Evolutionary conservation across 129 eudicot species (phyloP), one percentile per base, ranked within the genome.

Genomic region (Apium graveolens): DNA sequence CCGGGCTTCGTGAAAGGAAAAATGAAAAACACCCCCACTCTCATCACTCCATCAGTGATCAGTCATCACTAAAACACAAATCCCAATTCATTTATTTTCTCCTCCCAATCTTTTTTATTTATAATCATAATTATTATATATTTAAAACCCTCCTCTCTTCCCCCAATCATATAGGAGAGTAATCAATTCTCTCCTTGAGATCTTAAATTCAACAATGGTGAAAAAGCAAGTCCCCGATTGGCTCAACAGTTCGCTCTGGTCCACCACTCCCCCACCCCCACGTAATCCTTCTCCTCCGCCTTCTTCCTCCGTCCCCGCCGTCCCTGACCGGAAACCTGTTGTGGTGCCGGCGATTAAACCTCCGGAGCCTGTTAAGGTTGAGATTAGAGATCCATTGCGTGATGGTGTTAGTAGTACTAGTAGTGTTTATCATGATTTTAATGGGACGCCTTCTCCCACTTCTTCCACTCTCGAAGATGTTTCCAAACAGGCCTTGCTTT

Each of bases 161-260:
- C 13, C 13, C 13, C 12, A 45, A 48, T 48, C 65, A 55, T n/a
- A n/a, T n/a, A n/a, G n/a, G n/a, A n/a, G n/a, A 55, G 7, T 12
- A 3, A n/a, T 57, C n/a, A n/a, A 9, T 57, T 7, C n/a, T 60
- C 0, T 60, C 68, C 48, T 12, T 11, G 62, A 42, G 27, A 26
- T 57, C 75, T 60, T 60, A 1, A 31, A 69, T 38, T 66, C 60
- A 34, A 44, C 74, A 17, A 90, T 88, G 93, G 96, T 85, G 74
- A 89, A 91, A 63, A 94, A 94, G 73, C 72, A 84, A 60, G 96
- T 94, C 49, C 98, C 98, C 48, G 98, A 94, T 72, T 94, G 98
- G 98, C 96, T 94, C 81, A 94, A 94, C 86, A 89, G 82, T 77
- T 90, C 98, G 70, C 88, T 91, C 78, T 94, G 98, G 98, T 91